Evolutionary conservation across 139 green algal genomes (phyloP).

Genomic region (Chlorella sp.): DNA sequence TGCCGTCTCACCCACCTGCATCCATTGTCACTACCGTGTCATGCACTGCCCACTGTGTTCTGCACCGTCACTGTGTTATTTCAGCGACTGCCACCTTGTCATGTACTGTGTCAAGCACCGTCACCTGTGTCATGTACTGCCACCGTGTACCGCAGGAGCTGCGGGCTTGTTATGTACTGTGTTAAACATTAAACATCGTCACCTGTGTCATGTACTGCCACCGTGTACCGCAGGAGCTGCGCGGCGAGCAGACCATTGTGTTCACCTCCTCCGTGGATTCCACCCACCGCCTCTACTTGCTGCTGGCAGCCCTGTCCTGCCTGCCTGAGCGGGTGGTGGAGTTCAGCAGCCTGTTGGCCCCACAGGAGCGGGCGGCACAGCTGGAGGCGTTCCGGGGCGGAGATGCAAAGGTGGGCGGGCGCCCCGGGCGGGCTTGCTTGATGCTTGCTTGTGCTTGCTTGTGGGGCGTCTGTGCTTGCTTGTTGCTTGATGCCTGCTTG

Average conservation of each 20-base stretch:
- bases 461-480: no score
- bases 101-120: no score
- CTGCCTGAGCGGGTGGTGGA: constrained; percentile 49
- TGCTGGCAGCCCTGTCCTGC: constrained; percentile 39
- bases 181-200: no score
- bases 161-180: no score
- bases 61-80: no score
- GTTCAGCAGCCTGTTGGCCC: constrained; percentile 58
- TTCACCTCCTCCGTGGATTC: constrained; percentile 89
- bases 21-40: no score
- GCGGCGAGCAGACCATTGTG: constrained; percentile 68
- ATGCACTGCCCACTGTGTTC: no score
- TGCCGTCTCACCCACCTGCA: no score
- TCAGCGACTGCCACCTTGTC: constrained; percentile 46
- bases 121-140: no score
- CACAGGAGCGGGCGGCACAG: constrained; percentile 21
- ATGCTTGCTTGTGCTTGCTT: no score
- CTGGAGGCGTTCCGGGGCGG: constrained; percentile 61
- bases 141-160: constrained; percentile 42
- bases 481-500: no score
- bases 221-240: constrained; percentile 44
- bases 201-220: no score
- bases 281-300: constrained; percentile 62
- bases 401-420: constrained; percentile 29
- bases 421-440: neutral